Base-by-base conservation (phyloP, 2,329 filamentous ascomycete genomes). In the Claviceps digitariae region DNA sequence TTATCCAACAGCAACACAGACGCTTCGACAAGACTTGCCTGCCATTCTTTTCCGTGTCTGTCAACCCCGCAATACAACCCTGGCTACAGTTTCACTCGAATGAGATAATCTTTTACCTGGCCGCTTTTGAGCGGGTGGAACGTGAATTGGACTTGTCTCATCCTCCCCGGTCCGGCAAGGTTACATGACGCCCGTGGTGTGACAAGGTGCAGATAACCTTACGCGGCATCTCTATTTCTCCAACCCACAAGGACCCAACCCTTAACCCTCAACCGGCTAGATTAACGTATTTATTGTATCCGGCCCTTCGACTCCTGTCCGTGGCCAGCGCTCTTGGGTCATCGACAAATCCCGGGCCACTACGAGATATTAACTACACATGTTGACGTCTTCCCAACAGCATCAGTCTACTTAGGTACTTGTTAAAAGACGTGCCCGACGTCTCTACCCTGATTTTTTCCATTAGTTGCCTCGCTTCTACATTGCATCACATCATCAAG, bases 41-140 rank as follows among this genome's bases (percentile, higher is more conserved):
- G 12, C 43, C 36, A 23, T 48, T 49, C 44, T 52, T 55, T 58
- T 54, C 53, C 54, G 57, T 60, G 58, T 59, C 31, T 29, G 36
- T 46, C 34, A 4, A 9, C 43, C 7, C 31, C 40, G 59, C 60
- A 59, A 63, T 58, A 56, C 60, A 58, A 58, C 61, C 57, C 60
- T 57, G 54, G 54, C 47, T 34, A 52, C 54, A 54, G 51, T 59
- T 55, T 58, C 54, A 58, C 48, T 31, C 55, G 57, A 60, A 62
- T 61, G 53, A 55, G 56, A 56, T 56, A 49, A 54, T 52, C 59
- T 50, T 54, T 55, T 59, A 25, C 56, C 56, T 54, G 55, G 58
- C 57, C 55, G 60, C 56, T 53, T 57, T 50, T 52, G 50, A 54
- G 57, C 55, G 54, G 53, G 10, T 52, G 38, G 47, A 54, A 53